Percentiles rank a stretch among this genome's conserved stretches.
These are phyloP conservation scores for Dispira simplex DNA, from an alignment of 192 early-diverging fungal species.

Conservation along the genomic window DNA sequence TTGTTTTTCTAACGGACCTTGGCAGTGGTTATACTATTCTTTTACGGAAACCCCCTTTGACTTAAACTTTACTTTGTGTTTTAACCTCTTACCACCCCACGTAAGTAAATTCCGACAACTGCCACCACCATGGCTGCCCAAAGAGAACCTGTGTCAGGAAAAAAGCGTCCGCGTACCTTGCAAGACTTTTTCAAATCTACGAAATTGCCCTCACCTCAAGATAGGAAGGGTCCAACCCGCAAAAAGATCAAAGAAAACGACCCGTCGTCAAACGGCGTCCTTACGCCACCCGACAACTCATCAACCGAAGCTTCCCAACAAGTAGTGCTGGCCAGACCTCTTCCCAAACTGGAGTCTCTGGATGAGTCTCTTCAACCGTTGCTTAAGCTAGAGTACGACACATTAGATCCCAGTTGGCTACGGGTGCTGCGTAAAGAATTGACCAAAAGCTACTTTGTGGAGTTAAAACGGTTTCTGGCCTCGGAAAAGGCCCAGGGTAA, in stretches of 20 bases:
- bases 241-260: neutral
- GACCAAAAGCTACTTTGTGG: conserved; percentile 28
- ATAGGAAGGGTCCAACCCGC: neutral
- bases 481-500: conserved; percentile 31
- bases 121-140: too few relatives aligned
- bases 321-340: neutral
- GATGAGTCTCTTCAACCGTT: conserved; percentile 12
- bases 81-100: too few relatives aligned
- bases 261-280: neutral
- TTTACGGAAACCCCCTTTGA: too few relatives aligned
- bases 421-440: conserved; percentile 38
- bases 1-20: too few relatives aligned
- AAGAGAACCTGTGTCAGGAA: neutral
- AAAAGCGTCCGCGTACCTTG: conserved; percentile 5
- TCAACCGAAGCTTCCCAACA: neutral
- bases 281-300: neutral
- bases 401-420: conserved; percentile 64
- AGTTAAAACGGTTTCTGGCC: conserved; percentile 57
- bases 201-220: neutral
- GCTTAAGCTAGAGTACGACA: conserved; percentile 41
- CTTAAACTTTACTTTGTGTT: too few relatives aligned
- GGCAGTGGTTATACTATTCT: too few relatives aligned
- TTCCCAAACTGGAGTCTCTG: neutral
- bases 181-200: neutral
- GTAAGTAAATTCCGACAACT: too few relatives aligned